Conservation (phyloP, 179 eudicot genomes). For the Monotropa hypopitys region DNA sequence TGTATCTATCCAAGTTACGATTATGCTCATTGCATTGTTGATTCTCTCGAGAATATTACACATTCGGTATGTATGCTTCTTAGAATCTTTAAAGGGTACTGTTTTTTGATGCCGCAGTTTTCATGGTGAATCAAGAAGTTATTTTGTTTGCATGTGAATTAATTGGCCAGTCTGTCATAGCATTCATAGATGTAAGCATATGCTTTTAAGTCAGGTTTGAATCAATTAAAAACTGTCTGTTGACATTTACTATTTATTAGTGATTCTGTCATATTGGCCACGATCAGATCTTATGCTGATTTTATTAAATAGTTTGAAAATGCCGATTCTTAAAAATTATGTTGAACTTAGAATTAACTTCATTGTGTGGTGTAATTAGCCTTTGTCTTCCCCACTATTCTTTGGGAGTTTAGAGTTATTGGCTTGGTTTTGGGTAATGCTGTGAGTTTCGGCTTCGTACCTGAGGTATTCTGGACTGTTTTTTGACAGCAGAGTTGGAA, state of each 20-base stretch:
- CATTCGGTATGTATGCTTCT: conserved; percentile 55
- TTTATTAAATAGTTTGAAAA: not conserved
- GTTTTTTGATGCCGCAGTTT: not conserved
- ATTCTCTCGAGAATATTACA: conserved; percentile 87
- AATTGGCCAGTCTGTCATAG: not conserved
- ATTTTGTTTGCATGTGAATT: not conserved
- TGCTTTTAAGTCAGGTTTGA: not conserved
- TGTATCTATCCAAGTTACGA: conserved; percentile 95
- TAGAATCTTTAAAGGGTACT: not conserved
- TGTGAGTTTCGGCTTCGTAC: not conserved
- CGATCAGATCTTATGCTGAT: not conserved
- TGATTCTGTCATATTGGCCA: not conserved
- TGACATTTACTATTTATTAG: not conserved
- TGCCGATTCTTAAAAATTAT: not conserved
- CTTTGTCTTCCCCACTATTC: not conserved
- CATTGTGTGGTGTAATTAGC: not conserved
- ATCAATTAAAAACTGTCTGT: too few species aligned
- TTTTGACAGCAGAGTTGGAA: not conserved
- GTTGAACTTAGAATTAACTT: not conserved
- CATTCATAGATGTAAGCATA: too few species aligned
- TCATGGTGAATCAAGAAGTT: not conserved
- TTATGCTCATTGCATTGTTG: conserved; percentile 81
- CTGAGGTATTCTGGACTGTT: not conserved
- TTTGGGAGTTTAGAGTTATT: not conserved
- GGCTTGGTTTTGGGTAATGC: not conserved